Base-by-base conservation (phyloP, 306 rosid genomes). In the Cicer arietinum region DNA sequence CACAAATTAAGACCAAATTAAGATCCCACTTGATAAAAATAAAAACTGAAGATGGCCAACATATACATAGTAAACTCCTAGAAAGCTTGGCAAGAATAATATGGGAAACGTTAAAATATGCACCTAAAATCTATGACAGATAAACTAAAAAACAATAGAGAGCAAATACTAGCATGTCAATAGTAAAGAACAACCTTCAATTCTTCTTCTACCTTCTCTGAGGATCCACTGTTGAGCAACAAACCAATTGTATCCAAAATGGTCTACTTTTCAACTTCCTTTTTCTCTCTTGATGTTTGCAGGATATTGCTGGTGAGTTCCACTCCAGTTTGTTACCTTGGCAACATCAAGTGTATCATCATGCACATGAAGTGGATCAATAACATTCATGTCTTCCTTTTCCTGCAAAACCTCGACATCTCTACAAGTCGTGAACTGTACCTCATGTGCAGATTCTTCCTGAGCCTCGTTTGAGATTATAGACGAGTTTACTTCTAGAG, bases 261-360 rank as follows among this genome's bases (percentile, higher is more conserved):
- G 96, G 92, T 84, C 84, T 91, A 63, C 86, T 84, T 86, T 88
- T 92, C 50, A 74, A 82, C 77, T 90, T 92, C 78, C 86, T 88
- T 86, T 94, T 5, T 85, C 99, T 71, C 86, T 84, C 87, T 87
- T 89, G 22, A 84, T 84, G 40, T 85, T 91, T 18, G 90, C 80
- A 73, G 87, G 94, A 77, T 87, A 90, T 82, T 65, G 96, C 94
- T 0, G 97, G 97, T 20, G 98, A 94, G 85, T 90, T 81, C 98
- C 96, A 88, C 78, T 94, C 98, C 16, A 14, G 16, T 14, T 14
- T 14, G 16, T 14, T 14, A 14, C 16, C 16, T 14, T 14, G 16
- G 16, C 16, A 73, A 61, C 81, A 64, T 43, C 72, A 51, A 78
- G 64, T 58, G 51, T 51, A 64, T 71, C 75, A 71, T 71, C 60